Percentiles rank a stretch among this genome's conserved stretches.
phyloP scores from a whole-genome alignment of 805 yeast species.

The Kodamaea hsintzibuensis region DNA sequence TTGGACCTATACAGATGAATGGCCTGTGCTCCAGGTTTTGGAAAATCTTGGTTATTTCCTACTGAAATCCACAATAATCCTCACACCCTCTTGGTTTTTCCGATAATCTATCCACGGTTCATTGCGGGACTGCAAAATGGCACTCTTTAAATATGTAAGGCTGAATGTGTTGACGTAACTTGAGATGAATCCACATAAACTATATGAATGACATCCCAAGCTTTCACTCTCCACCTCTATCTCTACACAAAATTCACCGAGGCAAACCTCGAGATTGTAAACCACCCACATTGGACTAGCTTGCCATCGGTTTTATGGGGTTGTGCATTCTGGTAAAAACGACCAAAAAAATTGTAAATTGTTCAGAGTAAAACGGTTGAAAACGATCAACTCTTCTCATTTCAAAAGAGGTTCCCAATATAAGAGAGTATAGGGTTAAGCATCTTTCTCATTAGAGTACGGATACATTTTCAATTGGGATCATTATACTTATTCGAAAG shows the following conservation, averaged over 20 bases:
- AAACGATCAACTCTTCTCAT: not conserved
- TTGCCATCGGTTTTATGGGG: not conserved
- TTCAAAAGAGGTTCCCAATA: not conserved
- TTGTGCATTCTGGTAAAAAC: not conserved
- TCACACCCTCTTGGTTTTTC: not conserved
- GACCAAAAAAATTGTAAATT: not conserved
- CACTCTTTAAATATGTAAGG: too few relatives aligned
- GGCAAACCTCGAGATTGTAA: not conserved
- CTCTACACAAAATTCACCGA: not conserved
- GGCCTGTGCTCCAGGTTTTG: not conserved
- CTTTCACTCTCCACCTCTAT: not conserved
- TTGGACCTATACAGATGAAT: too few relatives aligned
- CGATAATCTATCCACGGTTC: not conserved
- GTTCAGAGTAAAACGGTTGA: not conserved
- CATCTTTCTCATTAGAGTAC: not conserved
- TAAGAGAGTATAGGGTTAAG: not conserved
- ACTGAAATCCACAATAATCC: not conserved
- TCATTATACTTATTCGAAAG: not conserved
- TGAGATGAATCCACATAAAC: too few relatives aligned
- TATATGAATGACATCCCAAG: too few relatives aligned
- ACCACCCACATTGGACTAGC: not conserved
- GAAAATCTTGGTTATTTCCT: not conserved
- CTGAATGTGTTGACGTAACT: too few relatives aligned
- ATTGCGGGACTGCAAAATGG: not conserved
- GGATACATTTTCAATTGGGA: not conserved